Evolutionary conservation across 2,329 filamentous ascomycete genomes (phyloP).

Genomic region (Aspergillus spinulosporus): DNA sequence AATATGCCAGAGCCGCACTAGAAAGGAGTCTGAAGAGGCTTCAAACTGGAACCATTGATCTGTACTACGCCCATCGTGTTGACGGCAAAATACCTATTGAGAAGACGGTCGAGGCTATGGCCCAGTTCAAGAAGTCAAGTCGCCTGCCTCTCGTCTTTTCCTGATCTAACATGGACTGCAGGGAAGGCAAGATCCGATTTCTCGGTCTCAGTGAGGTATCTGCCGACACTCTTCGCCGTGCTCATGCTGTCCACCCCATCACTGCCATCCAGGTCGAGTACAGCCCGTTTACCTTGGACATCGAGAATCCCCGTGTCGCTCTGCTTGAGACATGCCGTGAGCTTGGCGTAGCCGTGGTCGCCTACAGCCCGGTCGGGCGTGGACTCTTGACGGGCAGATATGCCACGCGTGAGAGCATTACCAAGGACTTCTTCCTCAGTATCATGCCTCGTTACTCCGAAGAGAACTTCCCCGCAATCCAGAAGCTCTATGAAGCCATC

Average conservation of each 20-base stretch:
- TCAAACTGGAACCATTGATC: slow-evolving; percentile 4
- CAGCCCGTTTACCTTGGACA: slow-evolving; percentile 46
- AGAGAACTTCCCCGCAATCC: slow-evolving; percentile 8
- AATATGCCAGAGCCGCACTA: slow-evolving; percentile 5
- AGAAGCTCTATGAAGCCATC: not conserved
- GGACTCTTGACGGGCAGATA: slow-evolving; percentile 31
- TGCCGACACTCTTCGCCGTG: slow-evolving; percentile 46
- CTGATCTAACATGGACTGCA: not conserved
- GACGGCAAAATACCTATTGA: slow-evolving; percentile 11
- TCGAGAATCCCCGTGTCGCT: slow-evolving; percentile 41
- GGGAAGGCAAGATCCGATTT: slow-evolving; percentile 13
- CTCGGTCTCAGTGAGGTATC: slow-evolving; percentile 47
- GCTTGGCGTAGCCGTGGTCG: slow-evolving; percentile 47
- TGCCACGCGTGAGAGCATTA: not conserved
- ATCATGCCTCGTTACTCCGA: slow-evolving; percentile 8
- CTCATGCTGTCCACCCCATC: slow-evolving; percentile 47
- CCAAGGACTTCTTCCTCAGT: not conserved
- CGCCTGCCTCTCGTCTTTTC: not conserved
- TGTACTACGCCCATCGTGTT: slow-evolving; percentile 10
- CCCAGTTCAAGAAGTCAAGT: not conserved
- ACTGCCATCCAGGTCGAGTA: slow-evolving; percentile 52
- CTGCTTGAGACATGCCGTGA: slow-evolving; percentile 49
- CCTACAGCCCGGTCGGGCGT: slow-evolving; percentile 44
- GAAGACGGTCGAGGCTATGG: slow-evolving; percentile 10
- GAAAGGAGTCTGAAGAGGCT: slow-evolving; percentile 5